Evolutionary conservation across 2,329 filamentous ascomycete genomes (phyloP).

Genomic region (Diaporthe eres): DNA sequence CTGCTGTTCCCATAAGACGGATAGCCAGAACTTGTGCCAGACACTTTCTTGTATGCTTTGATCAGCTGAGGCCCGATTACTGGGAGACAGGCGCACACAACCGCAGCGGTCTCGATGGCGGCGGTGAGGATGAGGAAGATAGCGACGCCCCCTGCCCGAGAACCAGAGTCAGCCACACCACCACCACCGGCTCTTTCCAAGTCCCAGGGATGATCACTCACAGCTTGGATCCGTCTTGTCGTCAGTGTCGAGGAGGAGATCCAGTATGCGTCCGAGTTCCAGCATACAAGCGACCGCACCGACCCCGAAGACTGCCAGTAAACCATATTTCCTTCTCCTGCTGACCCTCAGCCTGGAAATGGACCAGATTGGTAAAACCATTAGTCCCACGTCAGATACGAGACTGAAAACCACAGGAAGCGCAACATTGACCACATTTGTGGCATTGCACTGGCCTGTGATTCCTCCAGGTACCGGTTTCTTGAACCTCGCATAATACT

Average conservation of each 20-base stretch:
- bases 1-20: slow-evolving; percentile 13
- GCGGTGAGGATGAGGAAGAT: slow-evolving; percentile 25
- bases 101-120: slow-evolving; percentile 13
- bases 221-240: slow-evolving; percentile 28
- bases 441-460: slow-evolving; percentile 8
- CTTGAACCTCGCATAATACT: background rate
- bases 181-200: background rate
- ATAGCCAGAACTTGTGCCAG: background rate
- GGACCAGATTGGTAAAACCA: slow-evolving; percentile 4
- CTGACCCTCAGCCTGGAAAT: slow-evolving; percentile 1
- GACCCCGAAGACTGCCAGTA: background rate
- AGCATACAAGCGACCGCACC: background rate
- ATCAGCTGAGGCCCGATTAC: slow-evolving; percentile 17
- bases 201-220: background rate
- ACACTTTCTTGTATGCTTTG: background rate
- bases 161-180: background rate
- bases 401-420: slow-evolving; percentile 15
- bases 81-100: slow-evolving; percentile 22
- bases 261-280: slow-evolving; percentile 7
- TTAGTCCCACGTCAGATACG: background rate
- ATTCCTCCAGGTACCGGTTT: slow-evolving; percentile 8
- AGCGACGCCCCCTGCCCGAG: background rate
- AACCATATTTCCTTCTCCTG: background rate
- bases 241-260: slow-evolving; percentile 10
- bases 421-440: background rate